phyloP scores from a whole-genome alignment of 495 filamentous ascomycete species.

The Podospora appendiculata region DNA sequence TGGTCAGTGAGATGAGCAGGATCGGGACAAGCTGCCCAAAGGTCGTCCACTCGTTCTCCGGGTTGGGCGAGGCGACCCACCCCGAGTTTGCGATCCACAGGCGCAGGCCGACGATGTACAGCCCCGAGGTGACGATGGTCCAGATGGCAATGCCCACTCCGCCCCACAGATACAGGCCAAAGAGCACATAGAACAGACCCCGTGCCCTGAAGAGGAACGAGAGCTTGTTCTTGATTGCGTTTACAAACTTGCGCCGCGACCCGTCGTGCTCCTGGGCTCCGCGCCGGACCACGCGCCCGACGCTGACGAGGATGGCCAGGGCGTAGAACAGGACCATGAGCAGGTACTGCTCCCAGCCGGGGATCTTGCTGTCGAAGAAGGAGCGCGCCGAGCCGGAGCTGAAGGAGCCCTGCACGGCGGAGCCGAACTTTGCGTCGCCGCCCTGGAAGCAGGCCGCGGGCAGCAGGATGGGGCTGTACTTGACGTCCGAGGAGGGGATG shows the following conservation, averaged over 20 bases:
- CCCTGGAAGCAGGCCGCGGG: conserved; percentile 24
- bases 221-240: neutral
- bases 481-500: conserved; percentile 9
- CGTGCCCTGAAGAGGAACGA: neutral
- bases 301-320: conserved; percentile 15
- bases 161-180: conserved; percentile 14
- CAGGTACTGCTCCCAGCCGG: conserved; percentile 22
- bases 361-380: conserved; percentile 9
- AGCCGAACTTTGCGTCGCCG: conserved; percentile 2
- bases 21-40: conserved; percentile 31
- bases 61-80: conserved; percentile 18
- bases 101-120: conserved; percentile 21
- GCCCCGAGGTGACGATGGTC: conserved; percentile 9
- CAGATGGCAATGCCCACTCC: conserved; percentile 13
- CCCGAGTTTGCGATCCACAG: conserved; percentile 21
- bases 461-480: conserved; percentile 17
- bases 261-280: conserved; percentile 10
- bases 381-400: neutral
- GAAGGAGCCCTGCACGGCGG: conserved; percentile 4
- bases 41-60: conserved; percentile 25
- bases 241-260: conserved; percentile 5
- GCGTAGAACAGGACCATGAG: conserved; percentile 20
- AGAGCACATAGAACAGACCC: conserved; percentile 4
- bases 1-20: conserved; percentile 18
- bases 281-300: conserved; percentile 14